Evolutionary conservation across 2,329 filamentous ascomycete species (phyloP).

Genomic region (Parafenestella ontariensis): DNA sequence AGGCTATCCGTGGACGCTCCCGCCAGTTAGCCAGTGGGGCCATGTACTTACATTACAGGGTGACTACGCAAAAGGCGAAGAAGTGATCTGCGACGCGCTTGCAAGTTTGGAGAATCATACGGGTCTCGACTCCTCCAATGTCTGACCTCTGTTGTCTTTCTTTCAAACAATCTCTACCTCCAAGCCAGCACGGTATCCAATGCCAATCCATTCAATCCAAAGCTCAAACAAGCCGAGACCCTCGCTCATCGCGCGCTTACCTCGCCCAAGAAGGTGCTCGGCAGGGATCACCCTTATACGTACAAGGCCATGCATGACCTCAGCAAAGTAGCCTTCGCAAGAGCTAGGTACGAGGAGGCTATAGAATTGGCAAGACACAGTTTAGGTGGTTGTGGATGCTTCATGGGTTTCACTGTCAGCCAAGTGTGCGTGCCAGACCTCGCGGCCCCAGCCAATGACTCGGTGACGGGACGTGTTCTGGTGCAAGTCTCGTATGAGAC

Average conservation of each 20-base stretch:
- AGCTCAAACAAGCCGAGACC: slow-evolving; percentile 8
- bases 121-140: slow-evolving; percentile 9
- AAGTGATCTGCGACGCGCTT: slow-evolving; percentile 8
- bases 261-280: slow-evolving; percentile 7
- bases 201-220: not conserved
- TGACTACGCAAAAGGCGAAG: slow-evolving; percentile 5
- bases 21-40: slow-evolving; percentile 10
- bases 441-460: too few relatives aligned
- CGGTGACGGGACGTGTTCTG: too few relatives aligned
- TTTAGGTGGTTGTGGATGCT: not conserved
- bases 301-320: slow-evolving; percentile 13
- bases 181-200: not conserved
- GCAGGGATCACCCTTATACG: slow-evolving; percentile 13
- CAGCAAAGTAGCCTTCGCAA: slow-evolving; percentile 7
- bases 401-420: slow-evolving; percentile 5
- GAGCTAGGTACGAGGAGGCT: slow-evolving; percentile 11
- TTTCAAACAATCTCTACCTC: slow-evolving; percentile 11
- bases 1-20: slow-evolving; percentile 14
- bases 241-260: slow-evolving; percentile 7
- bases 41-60: slow-evolving; percentile 15
- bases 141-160: slow-evolving; percentile 11
- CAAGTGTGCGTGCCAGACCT: too few relatives aligned
- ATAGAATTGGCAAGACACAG: slow-evolving; percentile 3
- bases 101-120: slow-evolving; percentile 5
- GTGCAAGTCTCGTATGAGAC: too few relatives aligned